Evolutionary conservation across 345 rosid species (phyloP), one percentile per base, ranked within the genome.

Genomic region (Hypericum perforatum): DNA sequence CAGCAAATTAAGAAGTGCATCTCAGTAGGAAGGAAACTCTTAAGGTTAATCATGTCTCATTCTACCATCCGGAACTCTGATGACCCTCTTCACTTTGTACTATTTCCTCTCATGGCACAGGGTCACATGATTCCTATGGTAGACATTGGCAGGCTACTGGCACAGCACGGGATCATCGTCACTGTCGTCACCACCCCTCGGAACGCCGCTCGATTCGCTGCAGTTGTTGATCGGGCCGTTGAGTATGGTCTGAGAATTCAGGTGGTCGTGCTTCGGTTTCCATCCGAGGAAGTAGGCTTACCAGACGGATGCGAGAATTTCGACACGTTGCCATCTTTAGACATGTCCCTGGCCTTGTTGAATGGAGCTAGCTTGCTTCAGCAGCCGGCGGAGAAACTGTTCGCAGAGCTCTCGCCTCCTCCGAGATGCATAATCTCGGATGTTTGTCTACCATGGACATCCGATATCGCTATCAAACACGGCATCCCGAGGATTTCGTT

Each of bases 341-440:
- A 14, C 2, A 10, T 66, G 16, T 1, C 52, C 52, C 22, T 7
- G 22, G 60, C 60, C 41, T 66, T 66, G 52, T 49, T 60, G 32
- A 7, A 9, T 11, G 70, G 65, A 7, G 42, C 40, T 5, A 40
- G 37, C 14, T 14, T 42, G 54, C 11, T 59, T 55, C 60, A 39
- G 9, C 32, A 43, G 38, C 68, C 62, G 5, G 43, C 52, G 0
- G 68, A 43, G 41, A n/a, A 40, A 15, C 40, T 45, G 29, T 10
- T 59, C 22, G 39, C 8, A 49, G 9, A 36, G 3, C n/a, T 16
- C 37, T 41, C 48, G 1, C 48, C 48, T 3, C 48, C 40, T 14
- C 79, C 77, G 0, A 68, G 71, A 60, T 73, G 84, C 65, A 68
- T 79, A 54, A 69, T 79, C 0, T 68, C 78, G 15, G 84, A 73